phyloP scores from a whole-genome alignment of 75 land plant species.

The Cryptomeria japonica region DNA sequence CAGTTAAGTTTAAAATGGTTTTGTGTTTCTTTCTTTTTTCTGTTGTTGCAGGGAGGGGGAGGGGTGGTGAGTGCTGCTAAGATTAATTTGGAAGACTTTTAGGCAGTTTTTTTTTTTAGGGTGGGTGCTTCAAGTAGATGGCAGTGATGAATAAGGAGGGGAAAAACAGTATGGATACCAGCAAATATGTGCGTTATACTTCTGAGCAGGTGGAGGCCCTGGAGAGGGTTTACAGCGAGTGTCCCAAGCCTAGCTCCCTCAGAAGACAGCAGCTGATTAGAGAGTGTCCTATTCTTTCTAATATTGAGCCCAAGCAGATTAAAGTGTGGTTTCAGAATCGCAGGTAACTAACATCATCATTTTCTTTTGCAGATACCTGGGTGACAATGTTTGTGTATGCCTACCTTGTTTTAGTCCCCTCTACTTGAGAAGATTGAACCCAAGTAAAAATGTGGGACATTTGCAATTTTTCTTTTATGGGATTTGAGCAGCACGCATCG shows the following conservation, averaged over 20 bases:
- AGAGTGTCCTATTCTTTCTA: conserved; percentile 93
- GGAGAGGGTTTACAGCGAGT: conserved; percentile 89
- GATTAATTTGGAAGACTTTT: not conserved
- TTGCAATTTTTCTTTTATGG: not conserved
- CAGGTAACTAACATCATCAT: conserved; percentile 53
- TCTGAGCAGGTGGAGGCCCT: conserved; percentile 96
- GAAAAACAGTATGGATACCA: conserved; percentile 1
- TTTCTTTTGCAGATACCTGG: not conserved
- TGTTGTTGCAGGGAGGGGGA: not conserved
- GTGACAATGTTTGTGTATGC: not conserved
- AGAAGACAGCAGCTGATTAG: conserved; percentile 90
- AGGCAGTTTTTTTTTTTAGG: not conserved
- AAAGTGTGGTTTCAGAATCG: conserved; percentile 99
- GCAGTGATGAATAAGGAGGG: conserved; percentile 15
- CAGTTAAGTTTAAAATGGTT: not conserved
- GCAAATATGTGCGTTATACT: conserved; percentile 63
- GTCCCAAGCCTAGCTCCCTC: conserved; percentile 95
- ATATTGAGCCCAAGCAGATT: conserved; percentile 98
- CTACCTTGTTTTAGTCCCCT: conserved; percentile 5
- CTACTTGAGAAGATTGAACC: conserved; percentile 24
- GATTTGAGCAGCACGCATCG: not conserved
- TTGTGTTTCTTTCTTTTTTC: not conserved
- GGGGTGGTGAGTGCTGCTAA: not conserved
- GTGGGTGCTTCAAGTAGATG: not conserved
- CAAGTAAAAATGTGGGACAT: not conserved